phyloP scores from a whole-genome alignment of 208 protist species.

The Acanthamoeba sp. region DNA sequence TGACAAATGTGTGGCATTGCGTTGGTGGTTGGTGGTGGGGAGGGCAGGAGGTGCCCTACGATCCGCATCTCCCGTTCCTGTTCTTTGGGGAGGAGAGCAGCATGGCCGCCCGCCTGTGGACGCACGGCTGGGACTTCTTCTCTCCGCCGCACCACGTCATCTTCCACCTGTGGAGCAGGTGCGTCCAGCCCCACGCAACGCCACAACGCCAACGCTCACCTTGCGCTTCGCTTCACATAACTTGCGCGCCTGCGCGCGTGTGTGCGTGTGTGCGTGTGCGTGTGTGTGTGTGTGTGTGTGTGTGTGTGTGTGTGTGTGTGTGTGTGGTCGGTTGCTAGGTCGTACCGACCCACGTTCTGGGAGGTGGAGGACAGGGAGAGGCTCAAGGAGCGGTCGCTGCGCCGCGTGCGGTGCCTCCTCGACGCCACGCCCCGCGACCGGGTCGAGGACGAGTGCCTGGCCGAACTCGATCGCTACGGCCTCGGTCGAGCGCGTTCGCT shows the following conservation, averaged over 20 bases:
- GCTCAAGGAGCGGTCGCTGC: not conserved
- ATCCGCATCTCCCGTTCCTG: conserved; percentile 93
- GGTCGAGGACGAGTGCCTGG: not conserved
- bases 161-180: conserved; percentile 89
- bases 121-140: conserved; percentile 94
- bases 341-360: conserved; percentile 46
- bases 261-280: too few relatives aligned
- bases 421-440: not conserved
- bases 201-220: too few relatives aligned
- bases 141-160: conserved; percentile 89
- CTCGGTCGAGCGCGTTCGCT: not conserved
- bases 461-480: not conserved
- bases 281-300: too few relatives aligned
- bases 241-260: too few relatives aligned
- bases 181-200: too few relatives aligned
- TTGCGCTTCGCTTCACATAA: too few relatives aligned
- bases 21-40: conserved; percentile 89
- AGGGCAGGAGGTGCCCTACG: conserved; percentile 93
- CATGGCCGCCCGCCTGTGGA: conserved; percentile 92
- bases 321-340: too few relatives aligned
- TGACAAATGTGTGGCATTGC: conserved; percentile 88
- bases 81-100: conserved; percentile 96
- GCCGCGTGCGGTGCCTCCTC: not conserved
- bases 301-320: too few relatives aligned
- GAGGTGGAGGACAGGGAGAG: not conserved